Conservation (phyloP, 2,329 filamentous ascomycete species). For the Celoporthe dispersa region DNA sequence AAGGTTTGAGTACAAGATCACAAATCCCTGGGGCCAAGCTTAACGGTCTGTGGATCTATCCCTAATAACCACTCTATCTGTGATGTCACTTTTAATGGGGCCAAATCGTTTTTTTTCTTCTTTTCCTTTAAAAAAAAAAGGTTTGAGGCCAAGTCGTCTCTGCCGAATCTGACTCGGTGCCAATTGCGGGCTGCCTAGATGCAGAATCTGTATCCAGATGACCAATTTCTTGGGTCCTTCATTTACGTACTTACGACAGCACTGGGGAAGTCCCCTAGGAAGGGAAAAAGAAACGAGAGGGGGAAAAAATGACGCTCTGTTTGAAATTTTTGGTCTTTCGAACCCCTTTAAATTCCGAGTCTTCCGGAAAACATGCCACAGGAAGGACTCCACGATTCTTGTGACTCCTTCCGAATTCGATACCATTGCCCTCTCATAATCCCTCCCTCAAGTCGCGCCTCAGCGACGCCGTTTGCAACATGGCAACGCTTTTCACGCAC, state of each 20-base stretch:
- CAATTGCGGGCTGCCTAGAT: slow-evolving; percentile 2
- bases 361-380: neutral
- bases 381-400: neutral
- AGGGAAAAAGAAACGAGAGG: neutral
- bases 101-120: neutral
- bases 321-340: neutral
- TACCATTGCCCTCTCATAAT: neutral
- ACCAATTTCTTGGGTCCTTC: slow-evolving; percentile 13
- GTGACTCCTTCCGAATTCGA: neutral
- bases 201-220: slow-evolving; percentile 10
- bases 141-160: neutral
- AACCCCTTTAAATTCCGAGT: neutral
- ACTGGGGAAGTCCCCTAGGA: neutral
- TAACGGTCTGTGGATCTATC: slow-evolving; percentile 9
- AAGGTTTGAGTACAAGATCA: neutral
- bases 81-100: slow-evolving; percentile 19
- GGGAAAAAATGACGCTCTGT: neutral
- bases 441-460: neutral
- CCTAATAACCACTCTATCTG: neutral
- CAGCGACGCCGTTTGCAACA: slow-evolving; percentile 4
- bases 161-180: slow-evolving; percentile 16
- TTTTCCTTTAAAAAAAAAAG: neutral
- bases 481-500: slow-evolving; percentile 24
- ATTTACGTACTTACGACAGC: neutral
- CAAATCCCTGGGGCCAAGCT: slow-evolving; percentile 7